Evolutionary conservation across 768 basidiomycete species (phyloP).

Genomic region (Holtermanniella nyarrowii): DNA sequence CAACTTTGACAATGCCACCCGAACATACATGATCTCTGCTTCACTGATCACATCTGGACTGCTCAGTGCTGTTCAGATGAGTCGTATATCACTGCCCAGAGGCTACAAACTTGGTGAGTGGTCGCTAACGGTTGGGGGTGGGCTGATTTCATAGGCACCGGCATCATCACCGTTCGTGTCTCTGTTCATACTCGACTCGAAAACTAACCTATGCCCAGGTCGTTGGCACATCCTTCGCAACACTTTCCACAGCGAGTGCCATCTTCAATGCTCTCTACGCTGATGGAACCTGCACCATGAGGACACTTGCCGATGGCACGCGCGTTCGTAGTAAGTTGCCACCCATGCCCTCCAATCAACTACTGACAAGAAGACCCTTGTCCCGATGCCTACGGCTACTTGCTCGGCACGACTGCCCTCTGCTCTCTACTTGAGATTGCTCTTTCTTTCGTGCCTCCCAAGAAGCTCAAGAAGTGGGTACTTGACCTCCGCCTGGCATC

Average conservation of each 20-base stretch:
- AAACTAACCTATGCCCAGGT: background rate
- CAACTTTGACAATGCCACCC: slow-evolving; percentile 51
- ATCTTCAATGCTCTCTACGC: slow-evolving; percentile 62
- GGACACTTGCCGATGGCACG: slow-evolving; percentile 51
- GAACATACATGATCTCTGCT: slow-evolving; percentile 70
- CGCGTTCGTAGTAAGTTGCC: slow-evolving; percentile 56
- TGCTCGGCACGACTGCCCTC: slow-evolving; percentile 59
- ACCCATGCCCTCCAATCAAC: slow-evolving; percentile 61
- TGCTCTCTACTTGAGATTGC: slow-evolving; percentile 73
- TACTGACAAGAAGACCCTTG: slow-evolving; percentile 42
- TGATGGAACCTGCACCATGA: slow-evolving; percentile 64
- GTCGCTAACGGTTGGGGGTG: slow-evolving; percentile 64
- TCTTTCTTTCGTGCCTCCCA: slow-evolving; percentile 58
- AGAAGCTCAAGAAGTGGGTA: slow-evolving; percentile 17
- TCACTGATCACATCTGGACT: slow-evolving; percentile 57
- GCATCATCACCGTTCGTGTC: too few relatives aligned
- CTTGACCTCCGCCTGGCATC: slow-evolving; percentile 14
- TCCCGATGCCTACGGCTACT: slow-evolving; percentile 26
- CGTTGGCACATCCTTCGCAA: slow-evolving; percentile 57
- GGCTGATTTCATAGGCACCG: too few relatives aligned
- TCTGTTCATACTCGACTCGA: background rate
- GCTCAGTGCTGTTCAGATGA: slow-evolving; percentile 58
- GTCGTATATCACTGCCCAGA: slow-evolving; percentile 52
- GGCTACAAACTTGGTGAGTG: slow-evolving; percentile 68
- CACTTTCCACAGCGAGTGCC: slow-evolving; percentile 60